Evolutionary conservation across 2,329 filamentous ascomycete species (phyloP).

Genomic region (Paracamarosporium sp.): DNA sequence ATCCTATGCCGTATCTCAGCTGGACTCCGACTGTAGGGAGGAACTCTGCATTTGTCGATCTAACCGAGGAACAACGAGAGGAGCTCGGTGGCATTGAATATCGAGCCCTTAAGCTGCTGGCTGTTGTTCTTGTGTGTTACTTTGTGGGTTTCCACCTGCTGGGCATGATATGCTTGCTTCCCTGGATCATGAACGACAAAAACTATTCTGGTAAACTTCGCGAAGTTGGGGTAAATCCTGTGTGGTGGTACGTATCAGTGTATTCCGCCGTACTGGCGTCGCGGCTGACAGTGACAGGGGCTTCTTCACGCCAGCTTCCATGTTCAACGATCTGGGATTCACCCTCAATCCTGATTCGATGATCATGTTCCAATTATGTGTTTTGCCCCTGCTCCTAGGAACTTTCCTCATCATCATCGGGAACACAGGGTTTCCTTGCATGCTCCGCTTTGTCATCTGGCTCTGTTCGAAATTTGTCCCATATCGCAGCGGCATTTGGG

Average conservation of each 20-base stretch:
- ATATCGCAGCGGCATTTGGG: conserved; percentile 74
- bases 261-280: background rate
- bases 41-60: conserved; percentile 89
- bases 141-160: conserved; percentile 84
- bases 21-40: conserved; percentile 91
- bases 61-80: conserved; percentile 90
- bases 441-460: conserved; percentile 96
- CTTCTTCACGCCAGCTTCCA: conserved; percentile 84
- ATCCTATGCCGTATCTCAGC: conserved; percentile 85
- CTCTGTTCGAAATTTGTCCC: conserved; percentile 71
- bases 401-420: conserved; percentile 91
- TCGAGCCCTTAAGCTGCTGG: conserved; percentile 84
- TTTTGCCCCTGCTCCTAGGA: conserved; percentile 77
- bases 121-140: conserved; percentile 77
- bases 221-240: conserved; percentile 65
- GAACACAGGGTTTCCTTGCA: conserved; percentile 93
- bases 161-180: conserved; percentile 74
- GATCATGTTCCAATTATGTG: conserved; percentile 81
- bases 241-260: conserved; percentile 76
- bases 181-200: conserved; percentile 75
- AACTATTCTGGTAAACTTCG: conserved; percentile 69
- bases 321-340: conserved; percentile 95
- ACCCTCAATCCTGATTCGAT: conserved; percentile 94
- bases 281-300: conserved; percentile 53
- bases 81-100: conserved; percentile 98